Evolutionary conservation across 2,329 filamentous ascomycete species (phyloP).

Genomic region (Biscogniauxia marginata): DNA sequence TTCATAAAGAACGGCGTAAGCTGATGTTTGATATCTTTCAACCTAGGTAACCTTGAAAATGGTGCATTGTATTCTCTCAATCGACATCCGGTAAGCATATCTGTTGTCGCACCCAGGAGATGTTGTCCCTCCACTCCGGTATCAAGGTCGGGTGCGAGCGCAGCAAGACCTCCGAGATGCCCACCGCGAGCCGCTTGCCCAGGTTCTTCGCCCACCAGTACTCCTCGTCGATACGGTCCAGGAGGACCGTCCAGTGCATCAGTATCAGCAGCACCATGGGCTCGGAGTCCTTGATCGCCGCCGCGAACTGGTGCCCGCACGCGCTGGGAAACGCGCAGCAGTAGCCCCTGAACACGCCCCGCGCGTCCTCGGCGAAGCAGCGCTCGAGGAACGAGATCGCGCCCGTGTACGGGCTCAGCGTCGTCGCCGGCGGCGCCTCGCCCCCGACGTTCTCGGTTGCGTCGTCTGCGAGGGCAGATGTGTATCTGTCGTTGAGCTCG

Average conservation of each 20-base stretch:
- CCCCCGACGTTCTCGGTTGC: too few relatives aligned
- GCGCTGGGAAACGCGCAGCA: constrained; percentile 32
- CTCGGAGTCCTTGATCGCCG: constrained; percentile 30
- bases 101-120: constrained; percentile 26
- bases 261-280: constrained; percentile 37
- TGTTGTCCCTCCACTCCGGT: constrained; percentile 26
- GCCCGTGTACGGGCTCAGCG: constrained; percentile 14
- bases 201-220: constrained; percentile 27
- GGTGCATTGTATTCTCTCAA: not conserved
- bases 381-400: constrained; percentile 29
- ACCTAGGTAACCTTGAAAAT: not conserved
- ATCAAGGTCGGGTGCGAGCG: constrained; percentile 12
- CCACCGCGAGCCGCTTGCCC: constrained; percentile 23
- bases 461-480: constrained; percentile 11
- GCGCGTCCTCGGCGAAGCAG: constrained; percentile 37
- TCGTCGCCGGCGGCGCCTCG: constrained; percentile 6
- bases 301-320: constrained; percentile 31
- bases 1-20: too few relatives aligned
- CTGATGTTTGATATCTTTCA: too few relatives aligned
- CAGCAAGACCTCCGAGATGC: constrained; percentile 27
- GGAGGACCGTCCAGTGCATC: constrained; percentile 38
- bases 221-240: constrained; percentile 22
- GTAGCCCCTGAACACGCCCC: constrained; percentile 31
- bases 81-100: constrained; percentile 16
- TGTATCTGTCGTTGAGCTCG: constrained; percentile 22